Percentiles rank a stretch among this genome's conserved stretches.
Conservation (phyloP, 768 basidiomycete genomes). For the Leccinum sublutescens region DNA sequence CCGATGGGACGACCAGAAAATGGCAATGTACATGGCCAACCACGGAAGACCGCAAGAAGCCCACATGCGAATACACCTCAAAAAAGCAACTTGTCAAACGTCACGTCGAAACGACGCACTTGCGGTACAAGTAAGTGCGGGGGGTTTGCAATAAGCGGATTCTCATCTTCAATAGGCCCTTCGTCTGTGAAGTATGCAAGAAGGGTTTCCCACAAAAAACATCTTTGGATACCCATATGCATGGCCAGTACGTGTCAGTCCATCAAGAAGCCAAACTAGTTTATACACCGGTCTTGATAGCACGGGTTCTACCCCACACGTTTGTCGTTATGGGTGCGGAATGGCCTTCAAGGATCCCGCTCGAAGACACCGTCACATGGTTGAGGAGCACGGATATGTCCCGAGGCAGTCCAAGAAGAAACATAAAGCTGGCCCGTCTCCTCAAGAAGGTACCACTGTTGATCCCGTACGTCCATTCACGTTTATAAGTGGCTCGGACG, state of each 20-base stretch:
- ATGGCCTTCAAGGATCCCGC: constrained; percentile 64
- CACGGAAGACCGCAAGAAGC: constrained; percentile 30
- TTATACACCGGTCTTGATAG: constrained; percentile 34
- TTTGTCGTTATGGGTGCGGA: constrained; percentile 50
- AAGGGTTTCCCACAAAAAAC: constrained; percentile 61
- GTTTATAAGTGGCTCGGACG: constrained; percentile 29
- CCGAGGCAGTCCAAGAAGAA: constrained; percentile 47
- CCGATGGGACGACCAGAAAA: constrained; percentile 35
- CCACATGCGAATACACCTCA: constrained; percentile 41
- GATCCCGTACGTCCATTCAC: constrained; percentile 35
- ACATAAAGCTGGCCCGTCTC: constrained; percentile 36
- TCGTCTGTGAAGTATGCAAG: constrained; percentile 48
- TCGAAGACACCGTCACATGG: constrained; percentile 58
- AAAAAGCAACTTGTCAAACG: constrained; percentile 70
- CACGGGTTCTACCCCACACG: constrained; percentile 55
- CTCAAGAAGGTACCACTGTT: constrained; percentile 22
- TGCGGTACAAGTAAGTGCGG: constrained; percentile 54
- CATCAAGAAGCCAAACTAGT: not conserved
- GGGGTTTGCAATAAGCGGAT: constrained; percentile 5
- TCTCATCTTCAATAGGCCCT: constrained; percentile 41
- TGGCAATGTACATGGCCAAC: constrained; percentile 44
- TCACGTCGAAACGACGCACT: constrained; percentile 62
- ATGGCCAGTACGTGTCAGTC: constrained; percentile 44
- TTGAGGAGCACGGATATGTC: constrained; percentile 48
- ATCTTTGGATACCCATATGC: constrained; percentile 54